Evolutionary conservation across 148 eudicot species (phyloP), one percentile per base, ranked within the genome.

Genomic region (Rhododendron vialii): DNA sequence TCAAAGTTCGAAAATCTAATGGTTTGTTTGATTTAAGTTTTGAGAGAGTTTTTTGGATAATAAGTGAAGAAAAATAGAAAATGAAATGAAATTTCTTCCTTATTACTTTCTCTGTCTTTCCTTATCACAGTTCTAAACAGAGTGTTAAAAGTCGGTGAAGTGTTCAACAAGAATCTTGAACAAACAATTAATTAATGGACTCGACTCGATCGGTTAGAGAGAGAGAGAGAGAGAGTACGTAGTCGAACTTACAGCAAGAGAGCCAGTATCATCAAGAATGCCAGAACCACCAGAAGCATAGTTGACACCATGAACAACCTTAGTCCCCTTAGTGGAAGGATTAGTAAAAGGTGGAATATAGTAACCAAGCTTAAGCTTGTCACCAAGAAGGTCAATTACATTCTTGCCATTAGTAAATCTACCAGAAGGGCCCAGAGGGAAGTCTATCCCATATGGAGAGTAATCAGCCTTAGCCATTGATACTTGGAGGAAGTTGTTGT

Each of bases 321-420:
- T 74, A 2, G 10, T 84, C 7, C 89, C 92, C 59, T 83, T 86
- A 0, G 92, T 90, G 0, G 77, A 53, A 5, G 90, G 93, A 88
- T 87, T 85, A 22, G 18, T 22, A 38, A 91, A 90, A 5, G 88
- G 77, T n/a, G 93, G 93, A 78, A 91, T 85, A 45, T 48, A 91
- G 3, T 47, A 9, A n/a, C 86, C 88, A 47, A 91, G 76, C 35
- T 57, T 35, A 8, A 91, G 86, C 7, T 88, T 83, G 67, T 90
- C 89, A 0, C 92, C 88, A 15, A 91, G 81, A 5, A 91, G 67
- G 80, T 91, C 93, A 33, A 88, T 86, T 0, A 90, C 86, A 80
- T 88, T 91, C 83, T 87, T 90, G 0, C 92, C 93, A 53, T 91
- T 91, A 4, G 91, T 87, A 51, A 90, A 91, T 79, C 93, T 90